Conservation (phyloP, 1,139 yeast genomes). For the Geotrichum histeridarum region DNA sequence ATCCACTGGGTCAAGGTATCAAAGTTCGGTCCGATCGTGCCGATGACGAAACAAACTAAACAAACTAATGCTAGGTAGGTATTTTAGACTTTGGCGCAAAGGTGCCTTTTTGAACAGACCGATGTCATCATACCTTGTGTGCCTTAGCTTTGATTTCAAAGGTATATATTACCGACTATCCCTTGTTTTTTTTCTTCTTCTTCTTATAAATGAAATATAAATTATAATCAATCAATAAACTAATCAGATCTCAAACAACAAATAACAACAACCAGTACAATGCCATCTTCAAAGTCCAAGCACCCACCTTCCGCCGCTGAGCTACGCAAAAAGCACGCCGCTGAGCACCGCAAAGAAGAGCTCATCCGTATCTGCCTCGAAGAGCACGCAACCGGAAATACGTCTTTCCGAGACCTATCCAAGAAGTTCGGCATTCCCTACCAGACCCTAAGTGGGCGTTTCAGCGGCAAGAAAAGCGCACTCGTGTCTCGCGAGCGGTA, state of each 20-base stretch:
- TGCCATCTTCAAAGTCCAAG: neutral
- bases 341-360: conserved; percentile 2
- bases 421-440: conserved; percentile 2
- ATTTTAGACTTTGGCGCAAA: too few relatives aligned
- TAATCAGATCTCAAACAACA: too few relatives aligned
- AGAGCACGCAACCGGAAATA: neutral
- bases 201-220: too few relatives aligned
- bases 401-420: neutral
- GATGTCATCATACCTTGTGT: too few relatives aligned
- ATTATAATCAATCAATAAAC: neutral
- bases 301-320: neutral
- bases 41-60: neutral
- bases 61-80: too few relatives aligned
- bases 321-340: conserved; percentile 2
- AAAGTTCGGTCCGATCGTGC: neutral
- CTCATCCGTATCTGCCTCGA: conserved; percentile 3
- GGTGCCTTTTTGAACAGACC: too few relatives aligned
- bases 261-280: too few relatives aligned
- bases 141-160: too few relatives aligned
- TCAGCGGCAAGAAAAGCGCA: neutral
- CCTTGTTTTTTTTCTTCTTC: too few relatives aligned
- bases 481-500: conserved; percentile 7
- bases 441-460: neutral
- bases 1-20: too few relatives aligned
- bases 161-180: too few relatives aligned